Evolutionary conservation across 2,329 filamentous ascomycete genomes (phyloP).

Genomic region (Alternaria sp.): DNA sequence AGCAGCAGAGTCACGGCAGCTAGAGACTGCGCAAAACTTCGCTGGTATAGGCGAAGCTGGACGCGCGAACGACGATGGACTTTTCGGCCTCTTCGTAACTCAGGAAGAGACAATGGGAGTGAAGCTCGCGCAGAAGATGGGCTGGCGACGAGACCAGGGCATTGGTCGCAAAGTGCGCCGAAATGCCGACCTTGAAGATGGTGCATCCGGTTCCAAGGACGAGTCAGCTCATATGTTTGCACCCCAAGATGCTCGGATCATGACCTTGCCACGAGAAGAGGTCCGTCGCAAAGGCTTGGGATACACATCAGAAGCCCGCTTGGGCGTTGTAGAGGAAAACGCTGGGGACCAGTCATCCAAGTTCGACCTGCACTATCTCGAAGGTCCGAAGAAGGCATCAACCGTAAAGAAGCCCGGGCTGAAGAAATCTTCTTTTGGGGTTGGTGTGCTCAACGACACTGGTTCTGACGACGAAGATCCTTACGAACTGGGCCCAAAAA

Average conservation of each 20-base stretch:
- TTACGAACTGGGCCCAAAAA: constrained; percentile 89
- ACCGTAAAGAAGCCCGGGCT: constrained; percentile 52
- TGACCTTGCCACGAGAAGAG: constrained; percentile 70
- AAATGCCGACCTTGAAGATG: constrained; percentile 71
- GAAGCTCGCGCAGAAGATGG: constrained; percentile 88
- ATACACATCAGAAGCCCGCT: constrained; percentile 65
- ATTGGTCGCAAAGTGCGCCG: constrained; percentile 86
- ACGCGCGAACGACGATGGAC: constrained; percentile 59
- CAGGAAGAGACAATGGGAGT: constrained; percentile 86
- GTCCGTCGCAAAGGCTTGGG: constrained; percentile 74
- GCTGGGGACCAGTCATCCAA: constrained; percentile 21
- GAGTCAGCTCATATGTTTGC: constrained; percentile 76
- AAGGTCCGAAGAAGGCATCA: constrained; percentile 25
- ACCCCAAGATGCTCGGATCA: constrained; percentile 78
- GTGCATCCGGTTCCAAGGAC: constrained; percentile 48
- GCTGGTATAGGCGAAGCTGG: constrained; percentile 76
- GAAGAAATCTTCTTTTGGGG: constrained; percentile 79
- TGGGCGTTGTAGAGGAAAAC: constrained; percentile 51
- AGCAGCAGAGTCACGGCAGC: constrained; percentile 76
- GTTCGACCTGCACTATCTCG: constrained; percentile 36
- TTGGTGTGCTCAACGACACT: constrained; percentile 89
- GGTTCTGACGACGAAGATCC: constrained; percentile 96
- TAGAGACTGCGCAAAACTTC: constrained; percentile 78
- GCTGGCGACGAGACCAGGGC: constrained; percentile 93
- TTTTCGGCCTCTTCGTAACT: constrained; percentile 76